A percentile compares a stretch with the other conserved stretches of the same genome.
Evolutionary conservation across 768 basidiomycete genomes (phyloP).

Genomic region (Pholiota microspora): DNA sequence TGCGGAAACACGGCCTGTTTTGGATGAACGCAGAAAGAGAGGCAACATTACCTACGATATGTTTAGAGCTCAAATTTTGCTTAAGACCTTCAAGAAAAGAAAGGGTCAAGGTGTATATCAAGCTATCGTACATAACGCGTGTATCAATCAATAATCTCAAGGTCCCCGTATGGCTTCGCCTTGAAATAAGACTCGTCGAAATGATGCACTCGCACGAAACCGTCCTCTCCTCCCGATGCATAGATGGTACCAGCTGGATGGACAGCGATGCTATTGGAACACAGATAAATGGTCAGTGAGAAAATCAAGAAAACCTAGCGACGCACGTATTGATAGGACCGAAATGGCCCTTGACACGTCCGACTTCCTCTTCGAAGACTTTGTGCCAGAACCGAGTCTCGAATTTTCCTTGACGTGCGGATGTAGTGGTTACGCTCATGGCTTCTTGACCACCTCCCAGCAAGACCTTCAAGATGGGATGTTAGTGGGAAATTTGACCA

Average conservation of each 20-base stretch:
- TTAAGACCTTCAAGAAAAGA: not conserved
- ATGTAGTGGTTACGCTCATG: conserved; percentile 95
- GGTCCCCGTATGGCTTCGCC: conserved; percentile 86
- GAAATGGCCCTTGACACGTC: conserved; percentile 96
- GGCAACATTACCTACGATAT: too few species aligned
- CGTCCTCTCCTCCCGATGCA: conserved; percentile 96
- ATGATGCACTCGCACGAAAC: conserved; percentile 88
- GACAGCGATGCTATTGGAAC: conserved; percentile 70
- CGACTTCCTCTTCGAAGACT: conserved; percentile 94
- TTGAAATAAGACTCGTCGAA: conserved; percentile 96
- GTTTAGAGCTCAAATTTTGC: too few species aligned
- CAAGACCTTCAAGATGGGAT: conserved; percentile 53
- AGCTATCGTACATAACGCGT: conserved; percentile 1
- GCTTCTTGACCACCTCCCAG: conserved; percentile 98
- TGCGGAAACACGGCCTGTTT: too few species aligned
- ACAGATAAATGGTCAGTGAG: not conserved
- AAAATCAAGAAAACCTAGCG: not conserved
- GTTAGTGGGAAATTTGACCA: not conserved
- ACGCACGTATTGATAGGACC: conserved; percentile 94
- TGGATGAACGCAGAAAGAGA: too few species aligned
- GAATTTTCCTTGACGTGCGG: conserved; percentile 92
- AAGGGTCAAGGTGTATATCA: not conserved
- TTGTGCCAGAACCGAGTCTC: conserved; percentile 99
- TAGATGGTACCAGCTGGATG: conserved; percentile 87
- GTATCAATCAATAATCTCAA: conserved; percentile 59